A percentile compares a stretch with the other conserved stretches of the same genome.
Conservation (phyloP, 257 asterid species). For the Fraxinus cuspidata region DNA sequence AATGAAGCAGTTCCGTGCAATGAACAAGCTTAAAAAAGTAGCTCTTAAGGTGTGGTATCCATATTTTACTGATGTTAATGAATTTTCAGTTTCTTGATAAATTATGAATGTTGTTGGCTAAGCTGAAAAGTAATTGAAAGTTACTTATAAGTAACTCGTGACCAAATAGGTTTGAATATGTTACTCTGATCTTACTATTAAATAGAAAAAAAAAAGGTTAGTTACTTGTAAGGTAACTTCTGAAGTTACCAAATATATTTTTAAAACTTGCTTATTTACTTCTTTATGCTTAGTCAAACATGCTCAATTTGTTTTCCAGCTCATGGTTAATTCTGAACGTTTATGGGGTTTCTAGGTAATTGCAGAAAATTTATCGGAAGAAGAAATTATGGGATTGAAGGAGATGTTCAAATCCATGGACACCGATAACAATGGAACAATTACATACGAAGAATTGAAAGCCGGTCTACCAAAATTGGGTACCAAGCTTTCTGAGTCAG, state of each 20-base stretch:
- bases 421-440: constrained; percentile 88
- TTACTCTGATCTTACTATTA: not conserved
- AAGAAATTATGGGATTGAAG: constrained; percentile 94
- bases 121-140: not conserved
- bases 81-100: not conserved
- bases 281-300: not conserved
- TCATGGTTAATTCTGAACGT: constrained; percentile 1
- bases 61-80: not conserved
- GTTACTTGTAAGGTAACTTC: not conserved
- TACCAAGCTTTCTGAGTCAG: constrained; percentile 91
- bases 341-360: constrained; percentile 56
- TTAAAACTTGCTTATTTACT: no score
- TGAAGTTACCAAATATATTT: no score
- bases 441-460: constrained; percentile 87
- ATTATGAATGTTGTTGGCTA: not conserved
- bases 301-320: not conserved
- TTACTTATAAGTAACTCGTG: not conserved
- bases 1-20: constrained; percentile 96
- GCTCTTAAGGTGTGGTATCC: constrained; percentile 72
- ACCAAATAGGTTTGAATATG: not conserved
- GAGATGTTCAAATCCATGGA: constrained; percentile 97
- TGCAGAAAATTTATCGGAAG: constrained; percentile 93
- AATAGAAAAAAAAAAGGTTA: not conserved
- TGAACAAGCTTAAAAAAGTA: constrained; percentile 96
- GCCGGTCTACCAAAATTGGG: constrained; percentile 91